A percentile compares a stretch with the other conserved stretches of the same genome.
Evolutionary conservation across 345 rosid genomes (phyloP).

Genomic region (Cochlearia excelsa): DNA sequence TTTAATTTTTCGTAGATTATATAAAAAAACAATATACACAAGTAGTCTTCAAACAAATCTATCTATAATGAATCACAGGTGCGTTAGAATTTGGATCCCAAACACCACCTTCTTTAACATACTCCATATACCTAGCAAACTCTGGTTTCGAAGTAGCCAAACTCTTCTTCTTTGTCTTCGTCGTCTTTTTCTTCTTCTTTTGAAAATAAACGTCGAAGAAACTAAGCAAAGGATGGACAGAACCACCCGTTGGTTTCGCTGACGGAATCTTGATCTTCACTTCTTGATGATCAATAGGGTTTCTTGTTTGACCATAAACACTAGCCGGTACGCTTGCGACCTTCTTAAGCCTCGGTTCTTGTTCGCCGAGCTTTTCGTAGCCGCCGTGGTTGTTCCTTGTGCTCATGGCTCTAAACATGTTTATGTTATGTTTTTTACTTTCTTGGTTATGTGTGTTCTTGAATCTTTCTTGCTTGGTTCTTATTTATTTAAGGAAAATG

Average conservation of each 20-base stretch:
- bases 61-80: slow-evolving; percentile 56
- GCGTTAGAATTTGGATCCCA: slow-evolving; percentile 58
- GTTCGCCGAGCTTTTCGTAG: slow-evolving; percentile 51
- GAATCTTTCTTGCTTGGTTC: slow-evolving; percentile 24
- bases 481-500: slow-evolving; percentile 20
- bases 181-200: slow-evolving; percentile 27
- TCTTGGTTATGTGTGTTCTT: slow-evolving; percentile 20
- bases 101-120: slow-evolving; percentile 66
- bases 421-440: not conserved
- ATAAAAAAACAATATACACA: not conserved
- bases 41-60: slow-evolving; percentile 13
- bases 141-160: slow-evolving; percentile 64
- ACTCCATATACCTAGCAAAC: slow-evolving; percentile 66
- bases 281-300: slow-evolving; percentile 10
- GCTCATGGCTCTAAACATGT: slow-evolving; percentile 78
- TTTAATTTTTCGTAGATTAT: slow-evolving; percentile 10
- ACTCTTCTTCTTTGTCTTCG: slow-evolving; percentile 40
- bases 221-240: slow-evolving; percentile 61
- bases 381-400: slow-evolving; percentile 42
- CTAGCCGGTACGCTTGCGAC: slow-evolving; percentile 45
- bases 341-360: slow-evolving; percentile 40
- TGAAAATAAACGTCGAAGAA: slow-evolving; percentile 41
- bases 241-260: slow-evolving; percentile 38
- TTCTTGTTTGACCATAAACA: slow-evolving; percentile 30
- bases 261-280: slow-evolving; percentile 6